Conservation (phyloP, 345 rosid species). For the Melaleuca quinquenervia region DNA sequence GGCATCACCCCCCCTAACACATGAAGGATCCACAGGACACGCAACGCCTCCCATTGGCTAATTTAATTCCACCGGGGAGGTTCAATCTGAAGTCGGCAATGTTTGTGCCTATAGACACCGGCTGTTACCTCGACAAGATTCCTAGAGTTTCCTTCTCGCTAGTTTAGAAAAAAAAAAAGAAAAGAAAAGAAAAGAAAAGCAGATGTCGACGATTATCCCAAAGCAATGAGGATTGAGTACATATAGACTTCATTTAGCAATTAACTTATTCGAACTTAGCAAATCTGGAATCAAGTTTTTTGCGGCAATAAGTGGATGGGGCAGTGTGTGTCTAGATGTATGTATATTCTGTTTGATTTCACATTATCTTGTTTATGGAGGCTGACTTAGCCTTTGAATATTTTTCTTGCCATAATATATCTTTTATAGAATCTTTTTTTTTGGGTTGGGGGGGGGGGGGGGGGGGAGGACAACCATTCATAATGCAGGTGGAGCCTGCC, state of each 20-base stretch:
- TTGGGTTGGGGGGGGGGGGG: no score
- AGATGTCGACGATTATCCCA: not conserved
- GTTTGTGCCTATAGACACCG: not conserved
- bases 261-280: not conserved
- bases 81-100: not conserved
- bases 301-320: not conserved
- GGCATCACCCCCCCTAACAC: not conserved
- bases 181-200: no score
- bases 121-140: not conserved
- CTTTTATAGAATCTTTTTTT: not conserved
- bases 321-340: not conserved
- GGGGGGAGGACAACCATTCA: not conserved
- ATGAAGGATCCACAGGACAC: not conserved
- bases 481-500: slow-evolving; percentile 1
- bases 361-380: not conserved
- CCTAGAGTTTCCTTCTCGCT: not conserved
- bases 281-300: not conserved
- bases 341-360: not conserved
- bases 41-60: not conserved
- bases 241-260: not conserved
- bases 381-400: not conserved
- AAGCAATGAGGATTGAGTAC: not conserved
- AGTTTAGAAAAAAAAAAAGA: not conserved
- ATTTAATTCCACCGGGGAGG: not conserved
- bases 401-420: not conserved